A percentile compares a stretch with the other conserved stretches of the same genome.
Evolutionary conservation across 2,329 filamentous ascomycete species (phyloP).

Genomic region (Stemphylium vesicarium): DNA sequence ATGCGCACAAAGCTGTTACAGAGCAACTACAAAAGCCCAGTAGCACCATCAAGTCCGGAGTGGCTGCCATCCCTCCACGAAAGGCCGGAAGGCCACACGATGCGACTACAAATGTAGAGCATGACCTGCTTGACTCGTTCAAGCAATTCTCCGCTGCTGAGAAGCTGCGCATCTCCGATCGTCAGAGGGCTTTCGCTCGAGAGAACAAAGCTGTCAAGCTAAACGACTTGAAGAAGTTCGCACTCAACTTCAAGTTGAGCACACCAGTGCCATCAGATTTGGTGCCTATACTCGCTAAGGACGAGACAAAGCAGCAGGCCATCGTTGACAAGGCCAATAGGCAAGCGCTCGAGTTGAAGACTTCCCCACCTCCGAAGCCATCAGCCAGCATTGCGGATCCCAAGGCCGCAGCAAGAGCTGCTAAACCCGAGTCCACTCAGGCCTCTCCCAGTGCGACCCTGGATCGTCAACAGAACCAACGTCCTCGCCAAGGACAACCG

Average conservation of each 20-base stretch:
- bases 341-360: conserved; percentile 66
- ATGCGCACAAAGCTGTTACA: conserved; percentile 26
- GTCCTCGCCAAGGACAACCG: conserved; percentile 49
- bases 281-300: conserved; percentile 94
- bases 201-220: conserved; percentile 90
- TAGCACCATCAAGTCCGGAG: conserved; percentile 35
- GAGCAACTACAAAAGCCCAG: conserved; percentile 39
- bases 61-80: conserved; percentile 35
- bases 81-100: conserved; percentile 56
- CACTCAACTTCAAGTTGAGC: conserved; percentile 89
- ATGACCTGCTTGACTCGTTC: conserved; percentile 67
- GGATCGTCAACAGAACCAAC: conserved; percentile 57
- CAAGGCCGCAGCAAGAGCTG: conserved; percentile 42
- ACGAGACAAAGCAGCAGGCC: conserved; percentile 90
- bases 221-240: conserved; percentile 94
- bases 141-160: conserved; percentile 68
- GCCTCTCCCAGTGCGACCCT: conserved; percentile 37
- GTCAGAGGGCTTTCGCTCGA: conserved; percentile 59
- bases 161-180: conserved; percentile 66
- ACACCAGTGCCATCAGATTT: conserved; percentile 91
- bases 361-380: conserved; percentile 44
- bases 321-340: conserved; percentile 88
- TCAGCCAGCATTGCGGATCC: conserved; percentile 50
- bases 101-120: conserved; percentile 66
- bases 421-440: conserved; percentile 43